phyloP scores from a whole-genome alignment of 257 asterid species.

The Solanum ahanhuiri region DNA sequence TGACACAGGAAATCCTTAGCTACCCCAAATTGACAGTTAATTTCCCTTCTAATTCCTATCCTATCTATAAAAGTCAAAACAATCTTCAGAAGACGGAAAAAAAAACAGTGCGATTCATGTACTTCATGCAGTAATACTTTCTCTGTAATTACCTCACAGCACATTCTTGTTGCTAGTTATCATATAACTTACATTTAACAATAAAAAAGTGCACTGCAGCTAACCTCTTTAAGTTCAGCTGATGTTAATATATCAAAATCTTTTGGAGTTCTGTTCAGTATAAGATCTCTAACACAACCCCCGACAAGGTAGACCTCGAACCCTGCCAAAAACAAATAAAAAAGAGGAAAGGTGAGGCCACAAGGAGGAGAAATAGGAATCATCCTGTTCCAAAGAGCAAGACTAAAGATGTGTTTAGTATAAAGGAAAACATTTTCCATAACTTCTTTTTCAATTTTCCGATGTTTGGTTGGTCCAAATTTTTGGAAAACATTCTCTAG shows the following conservation, averaged over 20 bases:
- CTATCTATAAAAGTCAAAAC: neutral
- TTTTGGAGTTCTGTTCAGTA: slow-evolving; percentile 18
- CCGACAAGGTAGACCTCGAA: slow-evolving; percentile 23
- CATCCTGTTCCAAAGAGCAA: neutral
- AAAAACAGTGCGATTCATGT: neutral
- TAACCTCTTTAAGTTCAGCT: slow-evolving; percentile 25
- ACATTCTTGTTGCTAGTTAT: neutral
- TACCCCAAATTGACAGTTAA: neutral
- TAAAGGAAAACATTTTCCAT: neutral
- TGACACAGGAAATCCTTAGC: neutral
- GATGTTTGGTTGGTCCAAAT: neutral
- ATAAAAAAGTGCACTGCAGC: neutral
- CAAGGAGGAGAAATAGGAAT: neutral
- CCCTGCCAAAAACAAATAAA: slow-evolving; percentile 1
- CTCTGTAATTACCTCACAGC: neutral
- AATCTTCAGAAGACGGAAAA: neutral
- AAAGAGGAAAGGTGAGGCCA: neutral
- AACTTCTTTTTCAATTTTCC: neutral
- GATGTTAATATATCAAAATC: slow-evolving; percentile 21
- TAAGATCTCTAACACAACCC: slow-evolving; percentile 25
- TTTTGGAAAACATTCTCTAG: neutral
- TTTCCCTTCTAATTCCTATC: neutral
- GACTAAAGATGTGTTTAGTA: neutral
- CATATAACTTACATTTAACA: neutral
- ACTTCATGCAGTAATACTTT: neutral